Evolutionary conservation across 768 basidiomycete species (phyloP).

Genomic region (Coprinopsis cinerea): DNA sequence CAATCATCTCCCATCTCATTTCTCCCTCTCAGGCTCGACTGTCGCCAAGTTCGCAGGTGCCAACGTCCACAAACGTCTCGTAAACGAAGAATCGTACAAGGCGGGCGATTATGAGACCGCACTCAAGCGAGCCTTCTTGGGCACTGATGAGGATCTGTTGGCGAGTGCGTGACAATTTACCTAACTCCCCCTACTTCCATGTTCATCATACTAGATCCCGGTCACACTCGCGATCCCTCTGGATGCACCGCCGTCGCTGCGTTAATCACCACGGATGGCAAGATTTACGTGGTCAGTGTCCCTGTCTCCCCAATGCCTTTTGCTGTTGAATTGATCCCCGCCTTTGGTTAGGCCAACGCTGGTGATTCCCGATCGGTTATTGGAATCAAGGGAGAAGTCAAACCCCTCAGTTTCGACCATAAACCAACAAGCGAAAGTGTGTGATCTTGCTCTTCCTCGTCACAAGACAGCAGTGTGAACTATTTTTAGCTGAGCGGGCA

Average conservation of each 20-base stretch:
- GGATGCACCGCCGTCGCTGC: constrained; percentile 95
- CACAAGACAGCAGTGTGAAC: constrained; percentile 9
- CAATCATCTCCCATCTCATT: constrained; percentile 8
- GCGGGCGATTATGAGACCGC: constrained; percentile 67
- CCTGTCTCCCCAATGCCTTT: constrained; percentile 3
- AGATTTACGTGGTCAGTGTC: constrained; percentile 70
- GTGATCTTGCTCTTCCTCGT: constrained; percentile 18
- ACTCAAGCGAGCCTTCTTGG: constrained; percentile 84
- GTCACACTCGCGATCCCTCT: constrained; percentile 85
- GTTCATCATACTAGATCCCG: constrained; percentile 53
- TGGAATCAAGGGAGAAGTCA: constrained; percentile 76
- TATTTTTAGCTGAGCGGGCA: constrained; percentile 61
- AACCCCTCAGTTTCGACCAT: constrained; percentile 90
- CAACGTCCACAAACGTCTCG: constrained; percentile 73
- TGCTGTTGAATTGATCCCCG: constrained; percentile 6
- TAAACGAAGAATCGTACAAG: constrained; percentile 67
- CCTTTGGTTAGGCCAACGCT: constrained; percentile 76
- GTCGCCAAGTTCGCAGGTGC: constrained; percentile 86
- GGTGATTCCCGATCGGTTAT: constrained; percentile 94
- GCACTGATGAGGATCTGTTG: constrained; percentile 91
- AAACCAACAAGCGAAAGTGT: constrained; percentile 85
- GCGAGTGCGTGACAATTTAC: constrained; percentile 30
- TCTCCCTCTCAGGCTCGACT: constrained; percentile 51
- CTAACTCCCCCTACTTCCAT: constrained; percentile 14
- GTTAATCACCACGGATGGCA: constrained; percentile 69